Conservation (phyloP, 2,329 filamentous ascomycete genomes). For the Exophiala aquamarina region DNA sequence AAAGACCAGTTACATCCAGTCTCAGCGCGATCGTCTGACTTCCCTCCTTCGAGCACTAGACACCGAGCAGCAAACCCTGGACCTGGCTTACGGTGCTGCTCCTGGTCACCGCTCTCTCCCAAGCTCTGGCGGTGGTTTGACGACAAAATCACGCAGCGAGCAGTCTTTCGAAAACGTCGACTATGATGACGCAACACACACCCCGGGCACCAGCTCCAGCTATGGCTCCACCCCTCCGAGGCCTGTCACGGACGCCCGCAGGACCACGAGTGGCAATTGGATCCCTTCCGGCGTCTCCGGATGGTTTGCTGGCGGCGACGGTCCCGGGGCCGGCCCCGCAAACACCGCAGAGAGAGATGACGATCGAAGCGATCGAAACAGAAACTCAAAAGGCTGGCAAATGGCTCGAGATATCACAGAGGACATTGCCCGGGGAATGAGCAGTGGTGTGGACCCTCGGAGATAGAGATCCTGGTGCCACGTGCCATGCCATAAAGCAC, state of each 20-base stretch:
- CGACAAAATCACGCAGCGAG: slow-evolving; percentile 74
- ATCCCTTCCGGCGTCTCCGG: slow-evolving; percentile 20
- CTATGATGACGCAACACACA: slow-evolving; percentile 64
- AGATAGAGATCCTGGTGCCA: background rate
- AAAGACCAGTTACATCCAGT: slow-evolving; percentile 70
- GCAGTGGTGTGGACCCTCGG: slow-evolving; percentile 16
- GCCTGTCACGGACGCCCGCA: slow-evolving; percentile 11
- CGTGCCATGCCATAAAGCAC: background rate
- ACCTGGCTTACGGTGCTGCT: slow-evolving; percentile 41
- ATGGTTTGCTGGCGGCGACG: slow-evolving; percentile 21
- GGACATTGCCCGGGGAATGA: slow-evolving; percentile 21
- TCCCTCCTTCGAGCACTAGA: slow-evolving; percentile 76
- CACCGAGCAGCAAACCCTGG: slow-evolving; percentile 68
- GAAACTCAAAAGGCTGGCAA: slow-evolving; percentile 19
- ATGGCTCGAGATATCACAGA: slow-evolving; percentile 27
- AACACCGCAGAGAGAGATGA: slow-evolving; percentile 3
- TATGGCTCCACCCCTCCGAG: slow-evolving; percentile 9
- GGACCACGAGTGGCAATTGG: slow-evolving; percentile 26
- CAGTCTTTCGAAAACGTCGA: slow-evolving; percentile 88
- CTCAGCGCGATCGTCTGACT: slow-evolving; percentile 75
- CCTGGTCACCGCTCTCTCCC: slow-evolving; percentile 26
- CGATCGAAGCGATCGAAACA: slow-evolving; percentile 9
- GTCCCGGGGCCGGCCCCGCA: slow-evolving; percentile 4
- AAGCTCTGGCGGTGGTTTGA: slow-evolving; percentile 19
- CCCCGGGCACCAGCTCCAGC: slow-evolving; percentile 12